A percentile compares a stretch with the other conserved stretches of the same genome.
These are phyloP conservation scores for Rhizopogon vesiculosus DNA, from an alignment of 768 basidiomycete genomes.

Conservation along the genomic window DNA sequence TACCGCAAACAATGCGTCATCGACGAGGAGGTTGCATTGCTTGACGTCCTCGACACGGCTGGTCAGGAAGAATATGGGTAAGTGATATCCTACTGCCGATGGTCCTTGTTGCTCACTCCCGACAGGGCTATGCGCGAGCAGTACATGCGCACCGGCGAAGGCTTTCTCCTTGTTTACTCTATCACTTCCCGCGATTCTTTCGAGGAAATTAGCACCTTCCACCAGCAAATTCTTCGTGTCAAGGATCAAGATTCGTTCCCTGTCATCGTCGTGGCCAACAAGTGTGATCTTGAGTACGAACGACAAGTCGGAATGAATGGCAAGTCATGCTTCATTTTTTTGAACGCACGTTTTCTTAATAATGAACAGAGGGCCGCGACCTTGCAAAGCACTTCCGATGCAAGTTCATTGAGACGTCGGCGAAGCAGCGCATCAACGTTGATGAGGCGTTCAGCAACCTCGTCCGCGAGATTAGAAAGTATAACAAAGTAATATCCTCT, in stretches of 20 bases:
- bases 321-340: constrained; percentile 26
- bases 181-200: constrained; percentile 98
- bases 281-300: constrained; percentile 94
- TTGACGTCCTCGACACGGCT: constrained; percentile 96
- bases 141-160: constrained; percentile 98
- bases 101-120: constrained; percentile 2
- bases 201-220: constrained; percentile 94
- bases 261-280: constrained; percentile 96
- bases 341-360: not conserved
- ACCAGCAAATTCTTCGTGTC: constrained; percentile 93
- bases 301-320: constrained; percentile 95
- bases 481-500: constrained; percentile 69
- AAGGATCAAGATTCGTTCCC: constrained; percentile 97
- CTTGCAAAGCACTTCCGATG: constrained; percentile 93
- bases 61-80: constrained; percentile 98
- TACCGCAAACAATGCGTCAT: constrained; percentile 97
- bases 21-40: constrained; percentile 96
- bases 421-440: constrained; percentile 94
- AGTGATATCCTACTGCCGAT: constrained; percentile 24
- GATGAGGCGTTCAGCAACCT: constrained; percentile 94
- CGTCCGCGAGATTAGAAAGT: constrained; percentile 89
- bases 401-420: constrained; percentile 94
- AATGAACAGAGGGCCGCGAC: constrained; percentile 83
- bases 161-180: constrained; percentile 95
- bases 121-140: constrained; percentile 96